phyloP scores from a whole-genome alignment of 129 eudicot species.

The Ambrosia artemisiifolia region DNA sequence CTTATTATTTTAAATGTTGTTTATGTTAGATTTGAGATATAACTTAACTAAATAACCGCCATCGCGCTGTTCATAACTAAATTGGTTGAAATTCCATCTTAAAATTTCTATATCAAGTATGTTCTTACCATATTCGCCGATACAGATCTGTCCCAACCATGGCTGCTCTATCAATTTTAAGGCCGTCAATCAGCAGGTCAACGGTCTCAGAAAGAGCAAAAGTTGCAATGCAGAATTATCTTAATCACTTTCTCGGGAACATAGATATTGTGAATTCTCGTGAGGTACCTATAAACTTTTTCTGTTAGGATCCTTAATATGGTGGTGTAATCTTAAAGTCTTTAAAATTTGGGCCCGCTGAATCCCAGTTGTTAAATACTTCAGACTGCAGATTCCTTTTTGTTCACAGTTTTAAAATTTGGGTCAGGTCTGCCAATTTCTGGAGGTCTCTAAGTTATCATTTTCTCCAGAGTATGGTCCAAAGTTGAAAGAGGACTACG shows the following conservation, averaged over 20 bases:
- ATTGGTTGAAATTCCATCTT: background rate
- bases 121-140: conserved; percentile 11
- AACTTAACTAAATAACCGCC: background rate
- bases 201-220: conserved; percentile 65
- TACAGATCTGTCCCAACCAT: conserved; percentile 81
- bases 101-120: background rate
- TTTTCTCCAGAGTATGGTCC: conserved; percentile 83
- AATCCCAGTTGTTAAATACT: background rate
- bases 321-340: conserved; percentile 1
- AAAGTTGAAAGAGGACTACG: conserved; percentile 85
- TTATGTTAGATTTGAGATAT: background rate
- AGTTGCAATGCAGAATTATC: conserved; percentile 87
- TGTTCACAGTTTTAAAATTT: conserved; percentile 2
- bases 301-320: background rate
- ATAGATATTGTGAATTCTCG: conserved; percentile 77
- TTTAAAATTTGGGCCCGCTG: conserved; percentile 4
- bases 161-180: conserved; percentile 72
- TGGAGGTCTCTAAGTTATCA: conserved; percentile 92
- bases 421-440: conserved; percentile 83
- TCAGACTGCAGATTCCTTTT: conserved; percentile 5
- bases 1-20: background rate
- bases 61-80: background rate
- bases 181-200: conserved; percentile 65
- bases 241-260: conserved; percentile 85
- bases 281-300: conserved; percentile 52